Percentiles rank a stretch among this genome's conserved stretches.
These are phyloP conservation scores for Globisporangium sylvaticum DNA, from an alignment of 352 stramenopile species.

Conservation along the genomic window DNA sequence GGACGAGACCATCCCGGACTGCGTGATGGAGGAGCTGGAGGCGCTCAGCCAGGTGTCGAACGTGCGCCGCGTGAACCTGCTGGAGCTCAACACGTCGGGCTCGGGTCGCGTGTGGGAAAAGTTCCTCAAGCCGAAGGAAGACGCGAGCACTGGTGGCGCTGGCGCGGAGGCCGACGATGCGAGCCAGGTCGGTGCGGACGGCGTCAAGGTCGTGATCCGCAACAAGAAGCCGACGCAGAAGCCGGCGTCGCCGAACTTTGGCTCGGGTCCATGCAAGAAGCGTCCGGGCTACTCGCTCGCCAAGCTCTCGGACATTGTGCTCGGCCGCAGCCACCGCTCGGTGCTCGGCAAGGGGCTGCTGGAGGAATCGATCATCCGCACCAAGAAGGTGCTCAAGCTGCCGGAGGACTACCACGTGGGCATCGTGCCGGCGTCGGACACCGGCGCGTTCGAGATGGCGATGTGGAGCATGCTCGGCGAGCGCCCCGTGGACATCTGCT, in stretches of 20 bases:
- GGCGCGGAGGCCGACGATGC: background rate
- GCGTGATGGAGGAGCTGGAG: slow-evolving; percentile 82
- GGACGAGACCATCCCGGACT: slow-evolving; percentile 84
- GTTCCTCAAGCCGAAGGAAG: slow-evolving; percentile 52
- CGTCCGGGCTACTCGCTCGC: slow-evolving; percentile 92
- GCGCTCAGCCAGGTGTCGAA: slow-evolving; percentile 73
- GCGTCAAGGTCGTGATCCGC: slow-evolving; percentile 40
- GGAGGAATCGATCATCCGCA: slow-evolving; percentile 93
- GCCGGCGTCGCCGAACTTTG: slow-evolving; percentile 93
- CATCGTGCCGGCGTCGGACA: slow-evolving; percentile 98
- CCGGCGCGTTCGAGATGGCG: slow-evolving; percentile 99
- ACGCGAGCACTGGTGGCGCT: slow-evolving; percentile 8
- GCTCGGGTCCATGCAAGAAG: slow-evolving; percentile 98
- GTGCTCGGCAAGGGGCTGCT: slow-evolving; percentile 96
- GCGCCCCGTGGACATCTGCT: slow-evolving; percentile 90
- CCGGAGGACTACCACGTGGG: slow-evolving; percentile 94
- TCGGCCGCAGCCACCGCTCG: slow-evolving; percentile 96
- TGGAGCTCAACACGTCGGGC: slow-evolving; percentile 59
- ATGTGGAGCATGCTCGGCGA: slow-evolving; percentile 99
- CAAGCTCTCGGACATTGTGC: slow-evolving; percentile 83
- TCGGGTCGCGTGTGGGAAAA: slow-evolving; percentile 52
- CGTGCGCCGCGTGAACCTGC: slow-evolving; percentile 80
- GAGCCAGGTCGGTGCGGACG: slow-evolving; percentile 16
- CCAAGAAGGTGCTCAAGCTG: slow-evolving; percentile 92
- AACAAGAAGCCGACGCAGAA: slow-evolving; percentile 70